These are phyloP conservation scores for Linum tenue DNA, from an alignment of 345 rosid genomes.

Conservation along the genomic window DNA sequence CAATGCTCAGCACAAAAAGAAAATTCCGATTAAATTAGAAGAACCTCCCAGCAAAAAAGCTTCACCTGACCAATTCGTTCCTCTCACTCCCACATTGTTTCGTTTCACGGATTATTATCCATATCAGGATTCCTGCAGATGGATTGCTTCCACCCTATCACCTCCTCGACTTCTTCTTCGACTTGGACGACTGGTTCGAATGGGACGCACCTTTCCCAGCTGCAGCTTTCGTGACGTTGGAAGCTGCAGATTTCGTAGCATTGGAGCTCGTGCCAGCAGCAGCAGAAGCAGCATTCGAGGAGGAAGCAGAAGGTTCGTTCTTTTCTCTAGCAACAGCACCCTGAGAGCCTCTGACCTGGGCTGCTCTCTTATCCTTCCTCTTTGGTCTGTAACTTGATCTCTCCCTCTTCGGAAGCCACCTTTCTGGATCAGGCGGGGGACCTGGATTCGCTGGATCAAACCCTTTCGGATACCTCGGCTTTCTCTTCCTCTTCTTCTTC, in stretches of 20 bases:
- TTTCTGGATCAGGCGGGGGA: conserved; percentile 94
- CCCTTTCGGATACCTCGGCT: conserved; percentile 97
- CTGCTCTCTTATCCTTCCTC: conserved; percentile 92
- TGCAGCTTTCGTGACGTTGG: conserved; percentile 25
- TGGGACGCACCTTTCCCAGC: conserved; percentile 36
- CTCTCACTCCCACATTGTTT: too few relatives aligned
- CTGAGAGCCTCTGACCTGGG: conserved; percentile 91
- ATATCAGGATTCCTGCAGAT: background rate
- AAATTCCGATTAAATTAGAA: too few relatives aligned
- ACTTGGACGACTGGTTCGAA: conserved; percentile 65
- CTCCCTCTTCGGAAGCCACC: conserved; percentile 98
- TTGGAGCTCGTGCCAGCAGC: conserved; percentile 23
- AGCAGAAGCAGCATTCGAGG: conserved; percentile 15
- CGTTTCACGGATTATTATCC: background rate
- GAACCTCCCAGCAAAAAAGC: too few relatives aligned
- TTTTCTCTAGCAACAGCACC: conserved; percentile 76
- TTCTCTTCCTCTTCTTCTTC: conserved; percentile 95
- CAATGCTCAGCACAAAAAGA: too few relatives aligned
- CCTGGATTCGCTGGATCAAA: conserved; percentile 94
- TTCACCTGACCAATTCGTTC: too few relatives aligned
- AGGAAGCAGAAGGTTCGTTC: conserved; percentile 44
- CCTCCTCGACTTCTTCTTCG: conserved; percentile 84
- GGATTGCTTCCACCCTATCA: conserved; percentile 12
- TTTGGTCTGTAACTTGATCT: conserved; percentile 88
- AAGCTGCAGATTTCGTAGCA: conserved; percentile 19